These are phyloP conservation scores for Phytophthora crassamura DNA, from an alignment of 352 stramenopile genomes.

Conservation along the genomic window DNA sequence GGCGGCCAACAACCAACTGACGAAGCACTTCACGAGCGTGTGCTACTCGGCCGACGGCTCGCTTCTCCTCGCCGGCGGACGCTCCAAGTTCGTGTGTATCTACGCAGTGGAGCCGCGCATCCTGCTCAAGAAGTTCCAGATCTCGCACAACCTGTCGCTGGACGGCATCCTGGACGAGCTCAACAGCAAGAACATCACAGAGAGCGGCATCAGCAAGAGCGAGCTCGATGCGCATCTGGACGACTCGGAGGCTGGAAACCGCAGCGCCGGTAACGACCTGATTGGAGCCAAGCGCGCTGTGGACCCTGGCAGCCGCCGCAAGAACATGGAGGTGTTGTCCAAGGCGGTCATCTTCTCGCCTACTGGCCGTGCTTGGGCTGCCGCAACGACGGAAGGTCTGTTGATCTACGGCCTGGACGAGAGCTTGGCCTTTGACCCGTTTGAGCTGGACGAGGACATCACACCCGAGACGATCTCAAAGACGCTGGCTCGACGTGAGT, in stretches of 20 bases:
- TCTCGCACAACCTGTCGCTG: constrained; percentile 97
- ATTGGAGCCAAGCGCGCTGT: constrained; percentile 90
- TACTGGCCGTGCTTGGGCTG: constrained; percentile 96
- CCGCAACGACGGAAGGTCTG: constrained; percentile 97
- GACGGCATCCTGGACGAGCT: constrained; percentile 98
- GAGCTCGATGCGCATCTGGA: constrained; percentile 78
- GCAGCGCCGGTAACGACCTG: constrained; percentile 55
- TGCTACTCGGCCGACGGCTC: constrained; percentile 98
- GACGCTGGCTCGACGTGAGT: constrained; percentile 91
- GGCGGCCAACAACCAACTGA: constrained; percentile 90
- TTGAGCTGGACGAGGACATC: constrained; percentile 98
- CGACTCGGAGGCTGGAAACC: constrained; percentile 35
- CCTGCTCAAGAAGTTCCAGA: constrained; percentile 99
- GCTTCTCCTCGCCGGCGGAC: constrained; percentile 97
- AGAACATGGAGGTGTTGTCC: constrained; percentile 89
- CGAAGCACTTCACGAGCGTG: constrained; percentile 99
- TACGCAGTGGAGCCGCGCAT: constrained; percentile 96
- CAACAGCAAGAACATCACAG: constrained; percentile 90
- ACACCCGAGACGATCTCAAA: constrained; percentile 94
- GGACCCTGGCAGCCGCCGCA: constrained; percentile 90
- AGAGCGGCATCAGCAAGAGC: constrained; percentile 68
- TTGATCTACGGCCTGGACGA: constrained; percentile 98
- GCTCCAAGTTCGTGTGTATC: constrained; percentile 99
- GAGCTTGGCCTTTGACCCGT: constrained; percentile 98
- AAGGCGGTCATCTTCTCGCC: constrained; percentile 97